Evolutionary conservation across 2,329 filamentous ascomycete genomes (phyloP).

Genomic region (Hypomyces perniciosus): DNA sequence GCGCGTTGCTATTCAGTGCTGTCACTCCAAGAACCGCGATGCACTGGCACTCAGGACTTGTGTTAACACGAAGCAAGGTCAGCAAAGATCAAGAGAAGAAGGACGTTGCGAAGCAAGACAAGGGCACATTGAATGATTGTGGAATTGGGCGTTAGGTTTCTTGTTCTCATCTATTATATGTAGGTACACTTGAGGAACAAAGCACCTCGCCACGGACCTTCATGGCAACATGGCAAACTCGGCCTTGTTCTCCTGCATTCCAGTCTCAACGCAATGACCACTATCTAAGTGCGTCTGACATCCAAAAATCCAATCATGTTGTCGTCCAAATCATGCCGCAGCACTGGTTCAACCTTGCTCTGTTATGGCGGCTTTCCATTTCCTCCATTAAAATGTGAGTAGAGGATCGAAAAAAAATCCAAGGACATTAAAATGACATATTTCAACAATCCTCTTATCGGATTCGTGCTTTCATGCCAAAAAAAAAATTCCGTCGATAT

Average conservation of each 20-base stretch:
- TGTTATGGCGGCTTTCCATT: neutral
- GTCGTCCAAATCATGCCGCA: neutral
- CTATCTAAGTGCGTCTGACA: neutral
- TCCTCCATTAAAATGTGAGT: neutral
- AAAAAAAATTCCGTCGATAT: slow-evolving; percentile 3
- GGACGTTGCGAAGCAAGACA: neutral
- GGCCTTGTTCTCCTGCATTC: slow-evolving; percentile 3
- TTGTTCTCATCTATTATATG: slow-evolving; percentile 2
- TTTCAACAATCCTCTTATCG: neutral
- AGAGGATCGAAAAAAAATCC: neutral
- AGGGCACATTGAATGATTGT: neutral
- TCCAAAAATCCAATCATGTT: neutral
- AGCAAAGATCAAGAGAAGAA: no score
- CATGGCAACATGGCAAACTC: slow-evolving; percentile 1
- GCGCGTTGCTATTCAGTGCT: neutral
- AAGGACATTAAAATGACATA: neutral
- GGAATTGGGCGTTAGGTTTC: neutral
- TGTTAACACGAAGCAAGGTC: no score
- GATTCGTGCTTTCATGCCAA: neutral
- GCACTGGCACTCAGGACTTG: no score
- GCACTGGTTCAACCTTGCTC: neutral
- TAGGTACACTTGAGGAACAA: slow-evolving; percentile 5
- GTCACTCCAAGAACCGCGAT: neutral
- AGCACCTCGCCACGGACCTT: neutral
- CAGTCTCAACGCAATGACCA: neutral